These are phyloP conservation scores for Nitzschia sp. DNA, from an alignment of 108 stramenopile species.

Conservation along the genomic window DNA sequence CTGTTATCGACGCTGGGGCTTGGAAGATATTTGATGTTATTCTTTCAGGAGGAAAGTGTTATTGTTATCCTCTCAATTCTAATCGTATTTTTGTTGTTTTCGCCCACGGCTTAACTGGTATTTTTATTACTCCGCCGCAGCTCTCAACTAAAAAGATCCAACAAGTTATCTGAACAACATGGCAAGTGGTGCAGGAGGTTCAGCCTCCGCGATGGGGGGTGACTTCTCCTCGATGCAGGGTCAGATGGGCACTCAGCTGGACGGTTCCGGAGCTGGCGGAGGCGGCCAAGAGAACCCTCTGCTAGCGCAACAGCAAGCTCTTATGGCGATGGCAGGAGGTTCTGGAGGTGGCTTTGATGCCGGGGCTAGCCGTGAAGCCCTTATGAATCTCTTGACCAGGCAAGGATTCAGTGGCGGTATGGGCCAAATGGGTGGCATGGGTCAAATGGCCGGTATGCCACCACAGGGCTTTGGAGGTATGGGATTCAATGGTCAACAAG, in stretches of 20 bases:
- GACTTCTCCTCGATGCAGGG: background rate
- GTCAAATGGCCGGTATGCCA: constrained; percentile 17
- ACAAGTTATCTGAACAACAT: too few relatives aligned
- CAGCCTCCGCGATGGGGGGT: background rate
- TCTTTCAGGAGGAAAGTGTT: background rate
- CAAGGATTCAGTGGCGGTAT: constrained; percentile 42
- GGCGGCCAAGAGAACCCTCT: constrained; percentile 28
- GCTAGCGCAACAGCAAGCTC: constrained; percentile 33
- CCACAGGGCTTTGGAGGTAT: constrained; percentile 33
- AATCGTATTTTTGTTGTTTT: too few relatives aligned
- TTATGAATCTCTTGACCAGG: constrained; percentile 39
- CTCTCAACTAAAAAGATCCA: too few relatives aligned
- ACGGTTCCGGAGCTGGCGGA: constrained; percentile 6
- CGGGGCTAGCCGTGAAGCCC: constrained; percentile 36
- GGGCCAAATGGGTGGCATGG: constrained; percentile 30
- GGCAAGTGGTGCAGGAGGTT: background rate
- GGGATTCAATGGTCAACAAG: constrained; percentile 31
- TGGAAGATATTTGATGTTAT: too few relatives aligned
- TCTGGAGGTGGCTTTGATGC: constrained; percentile 31
- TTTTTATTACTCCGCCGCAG: too few relatives aligned
- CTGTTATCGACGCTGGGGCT: too few relatives aligned
- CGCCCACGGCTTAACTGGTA: too few relatives aligned
- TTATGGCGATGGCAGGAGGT: constrained; percentile 37
- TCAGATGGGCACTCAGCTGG: constrained; percentile 9
- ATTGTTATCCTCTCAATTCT: background rate